These are phyloP conservation scores for Physcomitrium patens DNA, from an alignment of 225 moss, liverwort and hornwort species.

Conservation along the genomic window DNA sequence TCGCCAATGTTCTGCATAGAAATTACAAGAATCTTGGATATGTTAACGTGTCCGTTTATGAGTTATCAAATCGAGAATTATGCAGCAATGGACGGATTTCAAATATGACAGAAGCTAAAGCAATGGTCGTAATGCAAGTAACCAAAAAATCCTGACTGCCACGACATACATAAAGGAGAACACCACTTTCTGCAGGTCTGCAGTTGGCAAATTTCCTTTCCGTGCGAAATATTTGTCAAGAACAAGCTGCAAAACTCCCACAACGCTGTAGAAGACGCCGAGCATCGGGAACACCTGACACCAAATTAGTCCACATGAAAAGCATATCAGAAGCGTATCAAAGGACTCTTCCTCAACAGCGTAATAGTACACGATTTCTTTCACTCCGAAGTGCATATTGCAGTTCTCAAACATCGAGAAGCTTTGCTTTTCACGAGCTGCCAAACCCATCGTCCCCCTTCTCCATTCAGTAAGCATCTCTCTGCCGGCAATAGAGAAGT, in stretches of 20 bases:
- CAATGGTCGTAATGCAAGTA: background rate
- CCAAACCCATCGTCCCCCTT: constrained; percentile 1
- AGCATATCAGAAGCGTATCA: constrained; percentile 5
- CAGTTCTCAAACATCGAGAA: background rate
- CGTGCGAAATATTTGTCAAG: constrained; percentile 82
- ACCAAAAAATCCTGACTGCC: background rate
- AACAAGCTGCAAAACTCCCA: constrained; percentile 80
- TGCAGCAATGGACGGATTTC: background rate
- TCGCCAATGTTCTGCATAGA: constrained; percentile 60
- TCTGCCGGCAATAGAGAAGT: background rate
- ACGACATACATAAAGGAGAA: constrained; percentile 71
- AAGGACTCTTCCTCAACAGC: background rate
- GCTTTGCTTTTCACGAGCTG: background rate
- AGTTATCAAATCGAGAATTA: background rate
- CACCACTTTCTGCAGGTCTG: constrained; percentile 68
- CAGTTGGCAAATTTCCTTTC: constrained; percentile 51
- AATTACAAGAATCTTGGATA: background rate
- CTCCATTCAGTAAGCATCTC: background rate
- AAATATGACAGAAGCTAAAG: background rate
- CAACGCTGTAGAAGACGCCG: constrained; percentile 90
- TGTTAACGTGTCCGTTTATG: background rate
- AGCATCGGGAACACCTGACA: constrained; percentile 87
- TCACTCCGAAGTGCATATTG: background rate
- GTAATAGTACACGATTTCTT: background rate
- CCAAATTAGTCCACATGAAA: constrained; percentile 13